Evolutionary conservation across 192 early-diverging fungal species (phyloP).

Genomic region (Coemansia sp.): DNA sequence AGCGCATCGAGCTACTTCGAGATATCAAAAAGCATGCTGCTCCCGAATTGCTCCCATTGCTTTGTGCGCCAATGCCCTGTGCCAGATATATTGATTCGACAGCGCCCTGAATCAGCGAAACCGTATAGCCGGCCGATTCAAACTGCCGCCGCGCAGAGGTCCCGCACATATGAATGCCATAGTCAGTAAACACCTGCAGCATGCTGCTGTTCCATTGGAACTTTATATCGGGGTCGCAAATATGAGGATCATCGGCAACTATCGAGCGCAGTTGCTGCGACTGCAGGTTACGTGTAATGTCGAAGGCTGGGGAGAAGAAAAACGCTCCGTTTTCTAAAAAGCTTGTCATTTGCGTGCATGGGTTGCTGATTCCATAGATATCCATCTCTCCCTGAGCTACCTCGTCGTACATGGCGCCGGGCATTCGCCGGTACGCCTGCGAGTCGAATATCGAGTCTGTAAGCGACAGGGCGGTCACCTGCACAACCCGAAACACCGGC

Average conservation of each 20-base stretch:
- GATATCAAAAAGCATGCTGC: slow-evolving; percentile 44
- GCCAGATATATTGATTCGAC: slow-evolving; percentile 31
- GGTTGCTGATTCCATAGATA: slow-evolving; percentile 59
- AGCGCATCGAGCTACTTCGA: slow-evolving; percentile 48
- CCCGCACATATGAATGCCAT: slow-evolving; percentile 71
- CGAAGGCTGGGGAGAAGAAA: slow-evolving; percentile 86
- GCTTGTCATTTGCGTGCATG: slow-evolving; percentile 71
- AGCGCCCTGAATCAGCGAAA: slow-evolving; percentile 52
- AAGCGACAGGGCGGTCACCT: slow-evolving; percentile 78
- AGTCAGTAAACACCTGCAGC: slow-evolving; percentile 74
- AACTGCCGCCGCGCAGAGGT: slow-evolving; percentile 61
- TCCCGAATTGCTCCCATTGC: not conserved
- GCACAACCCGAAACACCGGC: slow-evolving; percentile 61
- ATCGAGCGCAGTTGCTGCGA: slow-evolving; percentile 54
- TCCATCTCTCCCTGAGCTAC: slow-evolving; percentile 41
- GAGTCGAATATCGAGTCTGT: slow-evolving; percentile 69
- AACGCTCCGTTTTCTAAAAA: slow-evolving; percentile 85
- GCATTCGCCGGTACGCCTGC: slow-evolving; percentile 31
- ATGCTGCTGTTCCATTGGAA: slow-evolving; percentile 94
- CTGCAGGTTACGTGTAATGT: slow-evolving; percentile 81
- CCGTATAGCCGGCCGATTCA: slow-evolving; percentile 72
- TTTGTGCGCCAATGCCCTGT: slow-evolving; percentile 1
- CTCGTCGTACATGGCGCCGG: slow-evolving; percentile 44
- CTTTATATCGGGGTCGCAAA: slow-evolving; percentile 57
- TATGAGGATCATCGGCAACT: slow-evolving; percentile 38